phyloP scores from a whole-genome alignment of 1,284 basidiomycete genomes.

The Spongiforma sp. region DNA sequence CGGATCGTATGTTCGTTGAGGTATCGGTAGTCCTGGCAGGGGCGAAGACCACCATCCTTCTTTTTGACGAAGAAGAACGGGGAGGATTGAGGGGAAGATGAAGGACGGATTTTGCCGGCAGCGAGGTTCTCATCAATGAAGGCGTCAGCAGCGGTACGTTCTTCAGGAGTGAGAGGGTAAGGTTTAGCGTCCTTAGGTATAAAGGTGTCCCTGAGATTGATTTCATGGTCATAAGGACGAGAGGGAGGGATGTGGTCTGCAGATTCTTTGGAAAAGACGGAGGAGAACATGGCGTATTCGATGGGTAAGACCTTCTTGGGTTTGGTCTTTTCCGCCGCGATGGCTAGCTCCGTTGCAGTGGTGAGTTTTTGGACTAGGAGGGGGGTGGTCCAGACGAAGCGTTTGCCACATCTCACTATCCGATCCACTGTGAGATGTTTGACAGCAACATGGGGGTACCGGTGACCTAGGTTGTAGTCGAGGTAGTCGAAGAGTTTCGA shows the following conservation, averaged over 20 bases:
- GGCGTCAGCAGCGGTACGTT: background rate
- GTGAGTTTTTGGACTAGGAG: background rate
- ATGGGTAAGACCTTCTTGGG: background rate
- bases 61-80: slow-evolving; percentile 5
- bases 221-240: background rate
- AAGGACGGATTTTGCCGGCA: background rate
- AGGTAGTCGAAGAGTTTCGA: no score
- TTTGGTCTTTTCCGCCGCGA: background rate
- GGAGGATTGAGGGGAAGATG: background rate
- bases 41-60: background rate
- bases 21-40: background rate
- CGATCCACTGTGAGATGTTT: no score
- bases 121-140: background rate
- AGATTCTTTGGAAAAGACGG: background rate
- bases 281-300: background rate
- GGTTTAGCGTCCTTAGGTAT: background rate
- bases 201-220: background rate
- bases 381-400: background rate
- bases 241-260: background rate
- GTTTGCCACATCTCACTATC: background rate
- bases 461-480: no score
- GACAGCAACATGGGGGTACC: no score
- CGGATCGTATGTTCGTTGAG: background rate
- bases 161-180: background rate
- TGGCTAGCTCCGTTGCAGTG: background rate